Percentiles rank a stretch among this genome's conserved stretches.
These are phyloP conservation scores for Glaciozyma antarctica DNA, from an alignment of 768 basidiomycete genomes.

Conservation along the genomic window DNA sequence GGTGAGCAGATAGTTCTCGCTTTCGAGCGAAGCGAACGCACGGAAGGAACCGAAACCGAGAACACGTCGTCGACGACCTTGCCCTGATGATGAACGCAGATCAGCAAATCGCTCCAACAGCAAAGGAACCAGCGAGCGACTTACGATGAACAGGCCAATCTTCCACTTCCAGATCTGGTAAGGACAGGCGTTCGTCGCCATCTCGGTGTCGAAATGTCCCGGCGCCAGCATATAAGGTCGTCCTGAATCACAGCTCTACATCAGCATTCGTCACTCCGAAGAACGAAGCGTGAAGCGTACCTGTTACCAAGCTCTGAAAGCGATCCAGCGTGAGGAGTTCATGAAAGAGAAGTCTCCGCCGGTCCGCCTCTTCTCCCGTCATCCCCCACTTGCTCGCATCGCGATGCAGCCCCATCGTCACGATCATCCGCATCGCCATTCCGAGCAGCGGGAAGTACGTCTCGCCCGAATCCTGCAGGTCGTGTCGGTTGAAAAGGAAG, in stretches of 20 bases:
- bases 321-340: conserved; percentile 23
- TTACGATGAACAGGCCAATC: conserved; percentile 16
- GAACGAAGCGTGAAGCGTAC: not conserved
- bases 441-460: conserved; percentile 14
- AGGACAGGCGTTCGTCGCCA: conserved; percentile 3
- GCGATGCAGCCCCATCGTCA: conserved; percentile 12
- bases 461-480: conserved; percentile 18
- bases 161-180: conserved; percentile 22
- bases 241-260: not conserved
- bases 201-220: conserved; percentile 14
- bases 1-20: not conserved
- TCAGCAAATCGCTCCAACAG: not conserved
- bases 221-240: not conserved
- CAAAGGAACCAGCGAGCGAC: not conserved
- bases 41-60: conserved; percentile 12
- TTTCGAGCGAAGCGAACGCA: not conserved
- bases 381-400: conserved; percentile 15
- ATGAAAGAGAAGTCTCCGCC: conserved; percentile 15
- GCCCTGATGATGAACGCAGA: not conserved
- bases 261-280: not conserved
- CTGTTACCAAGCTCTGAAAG: conserved; percentile 18
- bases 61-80: conserved; percentile 22
- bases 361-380: conserved; percentile 12
- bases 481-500: conserved; percentile 22
- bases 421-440: not conserved